These are phyloP conservation scores for Dorcoceras hygrometricum DNA, from an alignment of 257 asterid species.

Conservation along the genomic window DNA sequence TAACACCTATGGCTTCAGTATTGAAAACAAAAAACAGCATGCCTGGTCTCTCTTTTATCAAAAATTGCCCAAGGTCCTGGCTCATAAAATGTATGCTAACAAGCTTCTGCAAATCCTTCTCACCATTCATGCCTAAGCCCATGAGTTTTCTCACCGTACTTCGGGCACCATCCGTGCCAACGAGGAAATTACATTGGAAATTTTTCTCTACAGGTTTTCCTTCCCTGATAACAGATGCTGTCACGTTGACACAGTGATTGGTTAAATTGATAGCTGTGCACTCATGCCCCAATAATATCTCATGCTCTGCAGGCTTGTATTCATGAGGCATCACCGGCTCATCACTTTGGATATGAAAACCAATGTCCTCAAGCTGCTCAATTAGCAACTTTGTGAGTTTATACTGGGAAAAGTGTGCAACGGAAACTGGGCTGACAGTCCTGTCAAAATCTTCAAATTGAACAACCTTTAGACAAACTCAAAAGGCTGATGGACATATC, in stretches of 20 bases:
- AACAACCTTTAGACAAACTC: conserved; percentile 21
- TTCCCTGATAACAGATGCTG: conserved; percentile 41
- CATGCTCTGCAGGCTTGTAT: conserved; percentile 34
- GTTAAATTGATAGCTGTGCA: conserved; percentile 50
- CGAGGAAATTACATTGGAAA: conserved; percentile 60
- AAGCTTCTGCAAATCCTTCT: conserved; percentile 77
- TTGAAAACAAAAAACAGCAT: conserved; percentile 89
- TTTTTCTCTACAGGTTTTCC: conserved; percentile 45
- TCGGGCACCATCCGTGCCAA: conserved; percentile 91
- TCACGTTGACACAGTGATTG: conserved; percentile 49
- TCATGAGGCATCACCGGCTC: conserved; percentile 26
- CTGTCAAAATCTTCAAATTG: conserved; percentile 67
- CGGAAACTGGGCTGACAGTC: conserved; percentile 79
- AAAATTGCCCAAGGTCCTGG: conserved; percentile 70
- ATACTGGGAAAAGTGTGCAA: conserved; percentile 95
- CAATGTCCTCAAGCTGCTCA: conserved; percentile 60
- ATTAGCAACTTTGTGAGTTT: conserved; percentile 63
- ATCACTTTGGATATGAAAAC: conserved; percentile 39
- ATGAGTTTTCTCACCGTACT: conserved; percentile 71
- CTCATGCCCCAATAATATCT: conserved; percentile 75
- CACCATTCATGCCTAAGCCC: conserved; percentile 75
- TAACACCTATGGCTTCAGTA: conserved; percentile 80
- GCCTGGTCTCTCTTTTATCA: conserved; percentile 84
- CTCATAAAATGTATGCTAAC: conserved; percentile 84
- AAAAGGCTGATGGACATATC: conserved; percentile 14